Evolutionary conservation across 73 alveolate genomes (phyloP), one percentile per base, ranked within the genome.

Genomic region (Chromera velia): DNA sequence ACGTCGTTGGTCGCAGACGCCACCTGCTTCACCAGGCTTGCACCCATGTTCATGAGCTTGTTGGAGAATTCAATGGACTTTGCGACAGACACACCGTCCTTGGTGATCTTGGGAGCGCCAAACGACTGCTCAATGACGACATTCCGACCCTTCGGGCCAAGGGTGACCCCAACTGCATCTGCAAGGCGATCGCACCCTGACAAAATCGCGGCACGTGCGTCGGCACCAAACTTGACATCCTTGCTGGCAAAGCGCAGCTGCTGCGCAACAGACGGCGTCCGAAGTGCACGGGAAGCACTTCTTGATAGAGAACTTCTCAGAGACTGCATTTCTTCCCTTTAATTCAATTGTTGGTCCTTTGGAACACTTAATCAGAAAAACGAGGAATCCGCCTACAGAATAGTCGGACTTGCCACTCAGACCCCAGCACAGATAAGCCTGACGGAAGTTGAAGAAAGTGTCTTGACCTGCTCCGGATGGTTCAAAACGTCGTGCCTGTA

Each of bases 1-100:
- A 88, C 97, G 74, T 96, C 98, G 85, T 92, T 93, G 76, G 98
- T 84, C 85, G 90, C 92, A 76, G 88, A 81, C 73, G 98, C 98
- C 0, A 92, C 99, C 81, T 92, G 92, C 83, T 90, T 90, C 70
- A 88, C 89, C 69, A 92, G 81, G 46, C 84, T 49, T 9, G 97
- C 97, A 1, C 97, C 97, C 40, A 92, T 71, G 76, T 92, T 92
- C 77, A 83, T 90, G 88, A 79, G 81, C 81, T 89, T 87, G 85
- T 90, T 87, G 47, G 90, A 73, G 83, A 92, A 87, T 77, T 88
- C 94, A 31, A 92, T 84, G 34, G 87, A 85, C 75, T 90, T 92
- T 73, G 97, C 97, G 0, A 92, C 95, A 4, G 97, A 90, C 48
- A 92, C 97, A 19, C 97, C 97, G 77, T 92, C 97, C 88, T 92